Evolutionary conservation across 306 rosid species (phyloP), one percentile per base, ranked within the genome.

Genomic region (Gastrolobium villosum): DNA sequence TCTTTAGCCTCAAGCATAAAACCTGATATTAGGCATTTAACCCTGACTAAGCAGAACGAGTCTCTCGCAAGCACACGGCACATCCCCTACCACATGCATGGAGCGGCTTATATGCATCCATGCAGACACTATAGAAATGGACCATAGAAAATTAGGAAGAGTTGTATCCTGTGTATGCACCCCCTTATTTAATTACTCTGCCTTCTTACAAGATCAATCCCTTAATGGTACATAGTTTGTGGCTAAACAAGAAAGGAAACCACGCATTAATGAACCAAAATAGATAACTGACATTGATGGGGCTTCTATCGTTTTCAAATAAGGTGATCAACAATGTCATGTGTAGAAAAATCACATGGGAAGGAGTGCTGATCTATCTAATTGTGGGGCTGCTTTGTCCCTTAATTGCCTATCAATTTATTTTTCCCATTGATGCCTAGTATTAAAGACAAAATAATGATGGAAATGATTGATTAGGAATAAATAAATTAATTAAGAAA

Each of bases 301-400:
- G 79, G 76, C 62, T 74, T 40, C 64, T 10, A 77, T 77, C 75
- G 37, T 60, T 81, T 72, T 77, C 83, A 65, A 68, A 74, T 53
- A 53, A 44, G 75, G 54, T 26, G 20, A 77, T 70, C 54, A 60
- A 67, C 78, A 66, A 56, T 80, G 37, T 14, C 28, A 10, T 46
- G 57, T 9, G 30, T 40, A 50, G 67, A 78, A 74, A 67, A 74
- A 73, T 74, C 88, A 78, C 85, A 43, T 81, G 88, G 61, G 56
- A 73, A 52, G 78, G 30, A 4, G 20, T 31, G 76, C 67, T 68
- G 9, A 67, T 72, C 31, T 34, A 72, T 77, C 70, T n/a, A 34
- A 74, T 39, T 53, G 88, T 85, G 88, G 88, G 86, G 62, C 65
- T 85, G 75, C 86, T 37, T 78, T 81, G 88, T 85, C 86, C 81